These are phyloP conservation scores for Rhododendron ovatum DNA, from an alignment of 148 eudicot genomes.

Conservation along the genomic window DNA sequence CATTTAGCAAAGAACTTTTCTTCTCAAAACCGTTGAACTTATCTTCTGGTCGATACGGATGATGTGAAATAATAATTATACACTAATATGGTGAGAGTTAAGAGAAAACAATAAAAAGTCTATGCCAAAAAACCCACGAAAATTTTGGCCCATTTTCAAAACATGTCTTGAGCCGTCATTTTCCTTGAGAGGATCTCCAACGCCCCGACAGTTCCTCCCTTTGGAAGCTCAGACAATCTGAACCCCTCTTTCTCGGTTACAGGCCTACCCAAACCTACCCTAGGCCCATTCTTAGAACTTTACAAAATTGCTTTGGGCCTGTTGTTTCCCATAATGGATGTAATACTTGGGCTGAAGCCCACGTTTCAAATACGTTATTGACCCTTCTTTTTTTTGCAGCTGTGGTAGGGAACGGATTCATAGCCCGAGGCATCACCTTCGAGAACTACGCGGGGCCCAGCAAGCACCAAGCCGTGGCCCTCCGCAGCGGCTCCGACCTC, in stretches of 20 bases:
- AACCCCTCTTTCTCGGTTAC: too few species aligned
- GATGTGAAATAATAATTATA: too few species aligned
- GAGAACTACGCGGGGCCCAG: slow-evolving; percentile 82
- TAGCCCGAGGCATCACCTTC: slow-evolving; percentile 80
- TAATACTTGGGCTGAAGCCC: neutral
- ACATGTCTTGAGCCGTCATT: too few species aligned
- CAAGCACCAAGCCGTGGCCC: slow-evolving; percentile 91
- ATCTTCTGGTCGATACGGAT: too few species aligned
- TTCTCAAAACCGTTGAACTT: too few species aligned
- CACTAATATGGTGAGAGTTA: too few species aligned
- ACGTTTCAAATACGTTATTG: neutral
- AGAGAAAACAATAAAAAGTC: neutral
- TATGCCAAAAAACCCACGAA: neutral
- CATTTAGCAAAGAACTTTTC: too few species aligned
- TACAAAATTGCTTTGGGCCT: neutral
- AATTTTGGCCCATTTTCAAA: too few species aligned
- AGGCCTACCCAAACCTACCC: too few species aligned
- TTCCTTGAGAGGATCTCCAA: too few species aligned
- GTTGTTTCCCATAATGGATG: neutral
- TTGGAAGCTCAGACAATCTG: neutral
- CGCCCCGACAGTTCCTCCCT: neutral
- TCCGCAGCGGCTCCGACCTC: slow-evolving; percentile 62
- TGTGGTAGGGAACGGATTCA: slow-evolving; percentile 66
- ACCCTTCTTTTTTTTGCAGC: slow-evolving; percentile 30
- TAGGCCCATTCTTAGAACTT: neutral